Evolutionary conservation across 352 stramenopile species (phyloP).

Genomic region (Phytopythium oedochilum): DNA sequence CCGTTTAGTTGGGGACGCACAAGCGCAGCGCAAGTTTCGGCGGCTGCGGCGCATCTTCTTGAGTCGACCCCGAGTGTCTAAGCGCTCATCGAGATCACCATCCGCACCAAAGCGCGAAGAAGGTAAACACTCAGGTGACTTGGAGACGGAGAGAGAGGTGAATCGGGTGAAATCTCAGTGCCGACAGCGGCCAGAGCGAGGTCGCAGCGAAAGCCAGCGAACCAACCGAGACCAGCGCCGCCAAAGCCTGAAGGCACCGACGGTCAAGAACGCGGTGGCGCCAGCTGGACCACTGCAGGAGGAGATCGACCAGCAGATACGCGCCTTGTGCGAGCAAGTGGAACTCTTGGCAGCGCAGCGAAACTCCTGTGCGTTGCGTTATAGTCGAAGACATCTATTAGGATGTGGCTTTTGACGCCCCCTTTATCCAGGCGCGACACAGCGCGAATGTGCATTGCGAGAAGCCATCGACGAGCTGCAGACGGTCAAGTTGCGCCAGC

Average conservation of each 20-base stretch:
- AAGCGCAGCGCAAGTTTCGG: conserved; percentile 36
- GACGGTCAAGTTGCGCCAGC: conserved; percentile 48
- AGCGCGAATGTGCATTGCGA: conserved; percentile 38
- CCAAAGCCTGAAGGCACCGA: not conserved
- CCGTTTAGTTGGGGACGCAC: conserved; percentile 23
- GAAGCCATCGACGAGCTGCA: conserved; percentile 53
- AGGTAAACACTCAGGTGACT: too few relatives aligned
- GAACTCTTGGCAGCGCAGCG: conserved; percentile 35
- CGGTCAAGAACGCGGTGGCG: not conserved
- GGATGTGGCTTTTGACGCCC: not conserved
- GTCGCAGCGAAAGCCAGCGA: too few relatives aligned
- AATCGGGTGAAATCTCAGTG: too few relatives aligned
- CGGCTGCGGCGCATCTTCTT: conserved; percentile 67
- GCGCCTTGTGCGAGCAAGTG: conserved; percentile 41
- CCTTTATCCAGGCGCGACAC: conserved; percentile 21
- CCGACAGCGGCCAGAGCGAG: too few relatives aligned
- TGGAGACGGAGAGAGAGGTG: not conserved
- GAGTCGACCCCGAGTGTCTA: conserved; percentile 15
- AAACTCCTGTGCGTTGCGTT: conserved; percentile 27
- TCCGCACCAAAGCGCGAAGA: too few relatives aligned
- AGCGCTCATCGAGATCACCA: not conserved
- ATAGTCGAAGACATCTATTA: not conserved
- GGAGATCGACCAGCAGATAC: conserved; percentile 44
- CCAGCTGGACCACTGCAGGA: conserved; percentile 13
- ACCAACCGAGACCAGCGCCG: too few relatives aligned